Base-by-base conservation (phyloP, 2,329 filamentous ascomycete species). In the Pyrenochaeta sp. region DNA sequence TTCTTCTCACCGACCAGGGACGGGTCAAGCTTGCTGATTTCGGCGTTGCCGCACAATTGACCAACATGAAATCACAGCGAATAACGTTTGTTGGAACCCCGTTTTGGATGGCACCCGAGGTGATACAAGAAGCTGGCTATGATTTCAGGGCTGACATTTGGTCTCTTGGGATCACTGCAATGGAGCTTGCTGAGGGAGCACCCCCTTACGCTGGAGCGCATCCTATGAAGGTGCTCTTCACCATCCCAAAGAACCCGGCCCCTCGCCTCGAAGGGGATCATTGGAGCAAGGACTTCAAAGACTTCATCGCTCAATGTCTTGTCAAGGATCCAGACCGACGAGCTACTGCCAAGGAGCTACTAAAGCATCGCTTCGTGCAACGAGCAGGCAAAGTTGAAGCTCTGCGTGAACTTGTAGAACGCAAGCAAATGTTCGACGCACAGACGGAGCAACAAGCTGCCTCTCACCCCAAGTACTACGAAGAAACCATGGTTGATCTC, bases 81-180 rank as follows among this genome's bases (percentile, higher is more conserved):
- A 93, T 97, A 72, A 99, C 94, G 0, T 97, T 99, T 65, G 94
- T 99, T 14, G 94, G 94, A 14, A 57, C 53, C 2, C 93, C 93
- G 0, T 97, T 96, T 71, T 97, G 93, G 93, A 97, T 97, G 93
- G 93, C 93, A 3, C 93, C 93, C 6, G 93, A 97, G 74, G 93
- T 97, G 37, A 97, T 97, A 70, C 96, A 96, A 74, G 93, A 97
- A 73, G 94, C 90, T 41, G 93, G 93, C 37, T 96, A 97, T 75
- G 92, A 96, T 71, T 91, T 96, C 75, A 96, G 96, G 75, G 93
- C 93, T 30, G 93, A 97, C 67, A 95, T 96, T 43, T 97, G 92
- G 92, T 96, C 92, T 1, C 77, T 97, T 14, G 93, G 93, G 26
- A 96, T 96, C 67, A 96, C 93, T 1, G 92, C 92, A 2, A 82